phyloP scores from a whole-genome alignment of 1,284 basidiomycete genomes.

The Porodaedalea pini region DNA sequence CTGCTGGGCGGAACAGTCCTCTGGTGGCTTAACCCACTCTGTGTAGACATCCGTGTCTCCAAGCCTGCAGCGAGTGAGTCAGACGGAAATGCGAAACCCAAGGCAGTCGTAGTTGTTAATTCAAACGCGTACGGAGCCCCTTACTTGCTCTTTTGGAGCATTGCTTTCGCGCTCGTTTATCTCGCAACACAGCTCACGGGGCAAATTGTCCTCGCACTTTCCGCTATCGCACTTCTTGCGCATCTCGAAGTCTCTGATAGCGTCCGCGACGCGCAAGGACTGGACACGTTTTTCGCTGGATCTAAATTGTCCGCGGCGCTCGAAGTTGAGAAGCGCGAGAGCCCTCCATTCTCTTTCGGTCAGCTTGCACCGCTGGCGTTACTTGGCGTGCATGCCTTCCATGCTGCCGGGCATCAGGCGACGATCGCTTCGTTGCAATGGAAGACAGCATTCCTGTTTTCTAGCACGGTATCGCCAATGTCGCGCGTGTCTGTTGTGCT shows the following conservation, averaged over 20 bases:
- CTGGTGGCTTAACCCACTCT: constrained; percentile 73
- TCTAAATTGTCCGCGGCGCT: constrained; percentile 44
- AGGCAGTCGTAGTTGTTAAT: constrained; percentile 66
- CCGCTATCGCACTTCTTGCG: constrained; percentile 61
- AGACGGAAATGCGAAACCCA: constrained; percentile 10
- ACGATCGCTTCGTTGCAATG: constrained; percentile 91
- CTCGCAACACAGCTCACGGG: constrained; percentile 75
- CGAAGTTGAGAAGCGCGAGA: constrained; percentile 30
- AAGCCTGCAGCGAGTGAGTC: constrained; percentile 18
- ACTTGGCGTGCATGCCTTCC: constrained; percentile 76
- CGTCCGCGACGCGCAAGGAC: constrained; percentile 62
- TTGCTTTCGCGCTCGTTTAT: constrained; percentile 64
- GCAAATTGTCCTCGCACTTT: constrained; percentile 70
- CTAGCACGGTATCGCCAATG: constrained; percentile 60
- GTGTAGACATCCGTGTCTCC: constrained; percentile 51
- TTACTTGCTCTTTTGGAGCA: constrained; percentile 78
- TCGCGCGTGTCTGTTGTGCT: constrained; percentile 76
- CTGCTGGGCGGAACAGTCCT: constrained; percentile 53
- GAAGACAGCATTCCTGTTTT: constrained; percentile 87
- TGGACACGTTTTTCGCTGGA: constrained; percentile 49
- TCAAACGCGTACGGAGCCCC: constrained; percentile 88
- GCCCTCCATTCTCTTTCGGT: constrained; percentile 49
- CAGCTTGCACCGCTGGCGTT: constrained; percentile 74
- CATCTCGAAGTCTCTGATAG: constrained; percentile 80
- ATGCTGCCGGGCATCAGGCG: constrained; percentile 89